phyloP scores from a whole-genome alignment of 257 asterid species.

The Solanum dulcamara region DNA sequence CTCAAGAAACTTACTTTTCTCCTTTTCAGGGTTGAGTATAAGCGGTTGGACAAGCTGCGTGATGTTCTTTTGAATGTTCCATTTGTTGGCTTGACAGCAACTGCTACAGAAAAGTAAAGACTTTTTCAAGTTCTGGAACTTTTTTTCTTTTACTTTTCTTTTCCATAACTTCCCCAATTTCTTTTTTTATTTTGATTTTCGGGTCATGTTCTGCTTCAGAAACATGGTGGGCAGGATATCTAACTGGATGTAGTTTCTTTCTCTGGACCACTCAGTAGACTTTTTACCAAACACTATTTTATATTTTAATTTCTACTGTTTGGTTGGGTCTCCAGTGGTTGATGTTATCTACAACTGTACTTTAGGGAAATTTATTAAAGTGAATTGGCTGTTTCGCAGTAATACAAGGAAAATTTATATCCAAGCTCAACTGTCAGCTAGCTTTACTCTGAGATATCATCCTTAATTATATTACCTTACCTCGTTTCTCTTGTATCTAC shows the following conservation, averaged over 20 bases:
- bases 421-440: background rate
- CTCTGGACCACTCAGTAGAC: background rate
- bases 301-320: background rate
- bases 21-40: conserved; percentile 71
- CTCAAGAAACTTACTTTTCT: background rate
- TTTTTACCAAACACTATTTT: background rate
- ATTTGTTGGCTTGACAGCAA: conserved; percentile 83
- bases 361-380: background rate
- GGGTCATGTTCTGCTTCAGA: background rate
- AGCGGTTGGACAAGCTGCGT: conserved; percentile 70
- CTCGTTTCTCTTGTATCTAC: background rate
- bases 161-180: background rate
- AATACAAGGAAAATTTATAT: background rate
- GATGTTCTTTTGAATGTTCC: conserved; percentile 60
- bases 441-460: background rate
- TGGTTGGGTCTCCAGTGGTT: background rate
- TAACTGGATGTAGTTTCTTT: background rate
- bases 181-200: background rate
- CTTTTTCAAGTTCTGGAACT: background rate
- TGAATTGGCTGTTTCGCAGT: background rate
- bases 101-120: conserved; percentile 90
- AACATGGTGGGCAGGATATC: background rate
- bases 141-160: background rate
- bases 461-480: background rate
- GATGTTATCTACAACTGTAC: background rate